phyloP scores from a whole-genome alignment of 75 land plant genomes.

The Cupressus sempervirens region DNA sequence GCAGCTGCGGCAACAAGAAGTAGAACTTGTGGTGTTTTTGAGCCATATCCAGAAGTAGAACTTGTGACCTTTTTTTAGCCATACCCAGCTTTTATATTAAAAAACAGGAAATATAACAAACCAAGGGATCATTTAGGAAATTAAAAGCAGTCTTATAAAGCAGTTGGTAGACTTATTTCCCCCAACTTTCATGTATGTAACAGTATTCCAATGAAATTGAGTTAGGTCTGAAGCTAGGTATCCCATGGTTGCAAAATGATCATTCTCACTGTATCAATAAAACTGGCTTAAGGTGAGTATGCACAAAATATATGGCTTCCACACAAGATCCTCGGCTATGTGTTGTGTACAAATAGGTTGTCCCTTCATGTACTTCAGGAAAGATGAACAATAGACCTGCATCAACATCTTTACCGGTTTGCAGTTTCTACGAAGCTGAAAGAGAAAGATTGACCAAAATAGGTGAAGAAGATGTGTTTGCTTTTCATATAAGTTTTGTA shows the following conservation, averaged over 20 bases:
- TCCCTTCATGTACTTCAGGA: constrained; percentile 8
- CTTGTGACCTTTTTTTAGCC: constrained; percentile 34
- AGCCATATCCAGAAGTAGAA: constrained; percentile 25
- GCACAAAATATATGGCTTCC: constrained; percentile 17
- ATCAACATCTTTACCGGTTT: constrained; percentile 17
- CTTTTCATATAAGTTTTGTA: constrained; percentile 34
- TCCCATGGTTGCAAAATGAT: neutral
- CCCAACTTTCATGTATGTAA: constrained; percentile 13
- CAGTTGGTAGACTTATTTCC: constrained; percentile 14
- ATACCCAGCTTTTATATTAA: constrained; percentile 26
- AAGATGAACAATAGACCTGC: neutral
- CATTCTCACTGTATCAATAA: neutral
- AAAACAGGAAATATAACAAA: constrained; percentile 18
- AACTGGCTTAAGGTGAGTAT: neutral
- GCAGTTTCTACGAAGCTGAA: constrained; percentile 29
- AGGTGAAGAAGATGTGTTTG: constrained; percentile 22
- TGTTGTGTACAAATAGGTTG: constrained; percentile 29
- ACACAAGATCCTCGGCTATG: constrained; percentile 19
- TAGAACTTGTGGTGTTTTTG: constrained; percentile 23
- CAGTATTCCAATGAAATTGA: constrained; percentile 15
- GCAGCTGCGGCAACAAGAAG: constrained; percentile 14
- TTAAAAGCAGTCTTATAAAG: constrained; percentile 12
- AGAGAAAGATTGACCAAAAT: constrained; percentile 17
- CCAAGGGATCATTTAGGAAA: neutral
- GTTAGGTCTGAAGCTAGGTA: constrained; percentile 7